Percentiles rank a stretch among this genome's conserved stretches.
Conservation (phyloP, 2,329 filamentous ascomycete genomes). For the Fusarium begoniae region DNA sequence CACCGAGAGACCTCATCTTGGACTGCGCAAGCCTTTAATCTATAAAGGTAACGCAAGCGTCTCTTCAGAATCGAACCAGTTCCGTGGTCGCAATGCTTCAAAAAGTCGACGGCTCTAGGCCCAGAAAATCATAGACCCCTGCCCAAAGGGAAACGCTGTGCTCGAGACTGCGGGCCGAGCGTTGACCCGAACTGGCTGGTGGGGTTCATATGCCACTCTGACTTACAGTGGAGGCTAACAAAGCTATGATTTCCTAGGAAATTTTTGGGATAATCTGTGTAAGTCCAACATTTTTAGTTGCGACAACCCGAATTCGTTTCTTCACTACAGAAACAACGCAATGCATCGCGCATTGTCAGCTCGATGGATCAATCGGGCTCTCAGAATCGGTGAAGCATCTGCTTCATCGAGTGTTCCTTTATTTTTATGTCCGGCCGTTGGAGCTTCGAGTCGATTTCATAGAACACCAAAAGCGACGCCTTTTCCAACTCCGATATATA, state of each 20-base stretch:
- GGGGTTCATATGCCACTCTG: conserved; percentile 21
- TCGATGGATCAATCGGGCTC: conserved; percentile 54
- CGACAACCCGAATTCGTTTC: conserved; percentile 5
- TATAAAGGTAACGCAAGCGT: conserved; percentile 27
- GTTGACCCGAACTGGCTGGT: conserved; percentile 39
- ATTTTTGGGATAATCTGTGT: conserved; percentile 36
- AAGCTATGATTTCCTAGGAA: conserved; percentile 31
- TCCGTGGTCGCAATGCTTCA: conserved; percentile 32
- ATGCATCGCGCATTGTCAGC: conserved; percentile 58
- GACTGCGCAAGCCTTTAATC: conserved; percentile 21
- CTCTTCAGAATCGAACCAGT: conserved; percentile 19
- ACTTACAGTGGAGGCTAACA: background rate
- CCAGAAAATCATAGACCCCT: conserved; percentile 44
- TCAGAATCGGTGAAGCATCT: conserved; percentile 53
- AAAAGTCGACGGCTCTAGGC: conserved; percentile 39
- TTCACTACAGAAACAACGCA: conserved; percentile 2
- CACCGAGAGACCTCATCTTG: conserved; percentile 61
- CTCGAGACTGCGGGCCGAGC: conserved; percentile 38
- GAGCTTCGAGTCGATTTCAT: conserved; percentile 32
- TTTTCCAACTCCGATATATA: conserved; percentile 25
- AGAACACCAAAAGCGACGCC: conserved; percentile 12
- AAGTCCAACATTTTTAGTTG: conserved; percentile 16
- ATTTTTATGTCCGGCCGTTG: conserved; percentile 59
- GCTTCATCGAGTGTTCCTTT: conserved; percentile 53
- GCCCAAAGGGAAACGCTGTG: conserved; percentile 20